Evolutionary conservation across 1,284 basidiomycete species (phyloP), one percentile per base, ranked within the genome.

Genomic region (Coriolopsis trogii): DNA sequence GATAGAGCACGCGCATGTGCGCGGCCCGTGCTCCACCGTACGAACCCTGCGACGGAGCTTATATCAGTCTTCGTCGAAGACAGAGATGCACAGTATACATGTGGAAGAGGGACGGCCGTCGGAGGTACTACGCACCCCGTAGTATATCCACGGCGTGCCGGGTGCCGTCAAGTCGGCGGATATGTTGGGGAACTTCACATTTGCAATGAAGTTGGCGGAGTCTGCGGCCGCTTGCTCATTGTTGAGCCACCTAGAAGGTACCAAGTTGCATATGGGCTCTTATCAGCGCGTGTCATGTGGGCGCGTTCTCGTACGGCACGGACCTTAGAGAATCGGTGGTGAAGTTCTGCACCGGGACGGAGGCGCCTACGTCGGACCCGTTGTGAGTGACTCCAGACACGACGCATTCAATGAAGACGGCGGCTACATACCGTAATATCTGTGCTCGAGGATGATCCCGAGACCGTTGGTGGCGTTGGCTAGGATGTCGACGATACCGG

Each of bases 21-120:
- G 96, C 96, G 0, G 94, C 88, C 16, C 95, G 85, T 9, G 93
- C 95, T 46, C 96, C 96, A 10, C 95, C 94, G 65, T 98, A 95
- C 0, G 89, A 91, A 12, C 89, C 90, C 87, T 88, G 55, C 29
- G 44, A 41, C 20, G 30, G 13, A 21, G 26, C 18, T 12, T 24
- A 4, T 3, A 23, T 44, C 42, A 44, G 42, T 15, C 34, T 12
- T 25, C 15, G 8, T 44, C 29, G 13, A 18, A 5, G 26, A 41
- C 34, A 15, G 34, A 41, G 20, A 23, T 39, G 37, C 37, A 21
- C 15, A 38, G 25, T 18, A 9, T 13, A 37, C 21, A 34, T 23
- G 28, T 20, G 36, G n/a, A 23, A 21, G 21, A 45, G n/a, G 16
- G 41, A 43, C 13, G 36, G 33, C 10, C 30, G 28, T 12, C 34